Conservation (phyloP, 257 asterid genomes). For the Scutellaria baicalensis region DNA sequence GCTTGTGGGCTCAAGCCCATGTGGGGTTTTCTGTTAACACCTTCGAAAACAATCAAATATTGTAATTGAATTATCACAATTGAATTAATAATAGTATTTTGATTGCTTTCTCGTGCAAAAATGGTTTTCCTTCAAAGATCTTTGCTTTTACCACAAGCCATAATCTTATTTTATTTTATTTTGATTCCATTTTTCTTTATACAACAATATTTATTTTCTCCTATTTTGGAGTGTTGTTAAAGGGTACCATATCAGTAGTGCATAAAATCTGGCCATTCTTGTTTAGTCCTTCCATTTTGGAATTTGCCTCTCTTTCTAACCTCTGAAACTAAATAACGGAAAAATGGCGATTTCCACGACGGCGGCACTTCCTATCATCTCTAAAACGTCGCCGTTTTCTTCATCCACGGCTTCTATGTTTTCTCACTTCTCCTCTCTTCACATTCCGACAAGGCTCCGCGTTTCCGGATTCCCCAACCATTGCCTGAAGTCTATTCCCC, state of each 20-base stretch:
- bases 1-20: no score
- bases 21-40: no score
- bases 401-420: constrained; percentile 26
- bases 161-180: background rate
- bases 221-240: background rate
- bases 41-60: background rate
- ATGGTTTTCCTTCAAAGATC: background rate
- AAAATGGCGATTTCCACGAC: constrained; percentile 67
- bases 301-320: background rate
- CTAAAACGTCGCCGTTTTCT: constrained; percentile 22
- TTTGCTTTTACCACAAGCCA: background rate
- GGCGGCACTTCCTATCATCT: constrained; percentile 26
- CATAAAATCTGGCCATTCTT: background rate
- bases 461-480: constrained; percentile 27
- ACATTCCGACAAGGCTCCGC: constrained; percentile 39
- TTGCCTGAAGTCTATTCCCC: constrained; percentile 19
- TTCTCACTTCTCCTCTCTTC: constrained; percentile 48
- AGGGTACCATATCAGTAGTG: background rate
- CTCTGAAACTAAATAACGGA: background rate
- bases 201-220: background rate
- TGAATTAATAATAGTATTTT: background rate
- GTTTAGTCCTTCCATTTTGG: constrained; percentile 3
- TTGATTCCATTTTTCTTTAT: background rate
- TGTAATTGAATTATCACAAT: no score
- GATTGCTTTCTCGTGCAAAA: constrained; percentile 4